These are phyloP conservation scores for Wickerhamiella shivajii DNA, from an alignment of 805 yeast genomes.

Conservation along the genomic window DNA sequence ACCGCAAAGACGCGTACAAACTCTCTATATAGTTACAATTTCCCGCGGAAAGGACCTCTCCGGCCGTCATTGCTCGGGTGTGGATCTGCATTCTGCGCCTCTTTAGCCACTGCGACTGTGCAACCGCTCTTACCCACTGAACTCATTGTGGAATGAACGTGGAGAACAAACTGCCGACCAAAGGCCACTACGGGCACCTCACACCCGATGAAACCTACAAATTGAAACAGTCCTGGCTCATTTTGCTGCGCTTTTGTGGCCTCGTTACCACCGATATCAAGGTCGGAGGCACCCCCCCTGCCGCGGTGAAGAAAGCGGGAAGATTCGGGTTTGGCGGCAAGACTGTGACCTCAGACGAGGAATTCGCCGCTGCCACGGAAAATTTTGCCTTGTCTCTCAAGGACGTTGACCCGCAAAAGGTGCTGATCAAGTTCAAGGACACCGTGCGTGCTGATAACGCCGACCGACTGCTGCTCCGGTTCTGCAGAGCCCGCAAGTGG, in stretches of 20 bases:
- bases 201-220: slow-evolving; percentile 25
- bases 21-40: too few relatives aligned
- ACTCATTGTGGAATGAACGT: too few relatives aligned
- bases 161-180: too few relatives aligned
- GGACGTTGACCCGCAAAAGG: slow-evolving; percentile 31
- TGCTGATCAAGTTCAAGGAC: slow-evolving; percentile 27
- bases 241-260: slow-evolving; percentile 17
- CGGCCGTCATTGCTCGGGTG: too few relatives aligned
- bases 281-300: slow-evolving; percentile 16
- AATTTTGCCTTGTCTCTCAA: slow-evolving; percentile 33
- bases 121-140: too few relatives aligned
- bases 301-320: slow-evolving; percentile 17
- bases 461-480: slow-evolving; percentile 63
- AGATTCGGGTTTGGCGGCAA: slow-evolving; percentile 18
- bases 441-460: slow-evolving; percentile 61
- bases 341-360: slow-evolving; percentile 9
- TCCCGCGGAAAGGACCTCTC: too few relatives aligned
- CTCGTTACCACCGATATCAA: slow-evolving; percentile 18
- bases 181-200: slow-evolving; percentile 27
- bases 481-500: slow-evolving; percentile 79
- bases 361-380: slow-evolving; percentile 15
- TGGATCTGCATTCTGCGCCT: too few relatives aligned
- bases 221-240: slow-evolving; percentile 28
- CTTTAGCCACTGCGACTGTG: too few relatives aligned
- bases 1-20: too few relatives aligned